These are phyloP conservation scores for Erysiphe neolycopersici DNA, from an alignment of 2,329 filamentous ascomycete species.

Conservation along the genomic window DNA sequence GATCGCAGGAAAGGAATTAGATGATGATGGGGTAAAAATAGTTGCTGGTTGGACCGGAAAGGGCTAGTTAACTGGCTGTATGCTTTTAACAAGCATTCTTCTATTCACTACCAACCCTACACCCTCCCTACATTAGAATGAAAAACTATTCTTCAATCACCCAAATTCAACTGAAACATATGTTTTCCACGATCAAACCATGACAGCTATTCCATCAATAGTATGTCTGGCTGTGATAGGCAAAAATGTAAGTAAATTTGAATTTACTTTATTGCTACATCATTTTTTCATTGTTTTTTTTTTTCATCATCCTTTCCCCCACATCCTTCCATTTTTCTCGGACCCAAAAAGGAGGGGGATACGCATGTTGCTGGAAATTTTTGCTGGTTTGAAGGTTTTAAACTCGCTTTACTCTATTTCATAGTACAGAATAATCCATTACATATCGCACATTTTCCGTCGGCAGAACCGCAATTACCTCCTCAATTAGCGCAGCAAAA, in stretches of 20 bases:
- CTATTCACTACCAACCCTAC: too few relatives aligned
- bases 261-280: too few relatives aligned
- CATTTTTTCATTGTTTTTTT: neutral
- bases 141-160: too few relatives aligned
- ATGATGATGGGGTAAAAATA: too few relatives aligned
- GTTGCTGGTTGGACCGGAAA: too few relatives aligned
- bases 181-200: conserved; percentile 6
- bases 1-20: too few relatives aligned
- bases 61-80: too few relatives aligned
- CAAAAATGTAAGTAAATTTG: conserved; percentile 39
- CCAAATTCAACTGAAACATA: too few relatives aligned
- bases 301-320: neutral
- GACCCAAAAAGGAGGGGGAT: neutral
- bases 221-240: conserved; percentile 87
- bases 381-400: neutral
- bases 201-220: conserved; percentile 46
- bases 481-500: conserved; percentile 12
- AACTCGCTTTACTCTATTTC: neutral
- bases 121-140: too few relatives aligned
- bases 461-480: conserved; percentile 6
- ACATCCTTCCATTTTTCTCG: neutral
- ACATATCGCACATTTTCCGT: conserved; percentile 69
- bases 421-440: conserved; percentile 65
- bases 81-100: too few relatives aligned
- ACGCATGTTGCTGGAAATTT: neutral